phyloP scores from a whole-genome alignment of 2,329 filamentous ascomycete genomes.

The Colletotrichum sp. region DNA sequence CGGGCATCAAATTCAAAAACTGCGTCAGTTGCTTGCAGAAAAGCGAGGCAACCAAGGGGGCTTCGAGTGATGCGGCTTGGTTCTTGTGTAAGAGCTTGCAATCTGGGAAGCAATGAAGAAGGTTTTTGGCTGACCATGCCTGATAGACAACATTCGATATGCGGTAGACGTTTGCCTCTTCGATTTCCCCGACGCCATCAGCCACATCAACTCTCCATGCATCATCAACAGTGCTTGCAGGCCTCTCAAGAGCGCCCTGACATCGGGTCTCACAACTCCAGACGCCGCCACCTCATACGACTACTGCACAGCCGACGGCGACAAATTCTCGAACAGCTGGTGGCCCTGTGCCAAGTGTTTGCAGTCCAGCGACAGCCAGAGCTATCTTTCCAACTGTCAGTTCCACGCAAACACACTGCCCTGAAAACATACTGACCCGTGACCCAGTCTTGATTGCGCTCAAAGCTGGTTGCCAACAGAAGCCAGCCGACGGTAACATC shows the following conservation, averaged over 20 bases:
- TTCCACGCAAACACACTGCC: background rate
- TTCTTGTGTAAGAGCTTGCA: slow-evolving; percentile 35
- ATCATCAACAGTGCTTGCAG: slow-evolving; percentile 45
- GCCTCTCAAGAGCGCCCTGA: slow-evolving; percentile 42
- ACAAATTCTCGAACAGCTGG: slow-evolving; percentile 35
- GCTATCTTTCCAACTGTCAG: slow-evolving; percentile 56
- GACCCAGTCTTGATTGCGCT: slow-evolving; percentile 51
- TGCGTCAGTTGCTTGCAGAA: slow-evolving; percentile 53
- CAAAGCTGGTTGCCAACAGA: slow-evolving; percentile 52
- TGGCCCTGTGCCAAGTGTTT: slow-evolving; percentile 49
- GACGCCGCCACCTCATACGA: slow-evolving; percentile 33
- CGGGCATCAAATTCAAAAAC: slow-evolving; percentile 50
- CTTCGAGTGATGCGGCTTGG: slow-evolving; percentile 9
- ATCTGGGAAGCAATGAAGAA: too few species aligned
- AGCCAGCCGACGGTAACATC: slow-evolving; percentile 39
- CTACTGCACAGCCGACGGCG: slow-evolving; percentile 47
- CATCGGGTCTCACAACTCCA: slow-evolving; percentile 32
- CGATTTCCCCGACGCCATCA: slow-evolving; percentile 29
- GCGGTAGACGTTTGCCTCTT: slow-evolving; percentile 53
- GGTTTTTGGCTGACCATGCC: too few species aligned
- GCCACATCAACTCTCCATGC: slow-evolving; percentile 43
- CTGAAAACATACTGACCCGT: too few species aligned
- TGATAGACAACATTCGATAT: slow-evolving; percentile 54
- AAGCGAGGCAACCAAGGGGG: slow-evolving; percentile 43
- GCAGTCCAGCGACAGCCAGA: slow-evolving; percentile 40